Percentiles rank a stretch among this genome's conserved stretches.
phyloP scores from a whole-genome alignment of 1,284 basidiomycete genomes.

The Moesziomyces aphidis region DNA sequence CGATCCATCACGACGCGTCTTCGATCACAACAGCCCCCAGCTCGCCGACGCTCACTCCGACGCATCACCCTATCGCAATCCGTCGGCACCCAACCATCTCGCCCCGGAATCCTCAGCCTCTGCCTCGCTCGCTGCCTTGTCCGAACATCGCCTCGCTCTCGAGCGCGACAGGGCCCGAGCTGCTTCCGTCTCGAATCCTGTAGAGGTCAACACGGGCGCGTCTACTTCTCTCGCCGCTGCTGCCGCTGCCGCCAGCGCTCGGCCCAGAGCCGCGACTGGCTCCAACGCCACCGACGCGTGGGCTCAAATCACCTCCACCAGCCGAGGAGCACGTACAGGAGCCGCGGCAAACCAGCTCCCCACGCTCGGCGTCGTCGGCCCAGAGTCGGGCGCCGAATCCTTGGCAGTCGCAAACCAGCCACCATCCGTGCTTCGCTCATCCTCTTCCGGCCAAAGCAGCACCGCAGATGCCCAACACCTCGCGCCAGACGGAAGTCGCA shows the following conservation, averaged over 20 bases:
- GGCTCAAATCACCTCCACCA: constrained; percentile 69
- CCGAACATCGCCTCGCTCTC: constrained; percentile 27
- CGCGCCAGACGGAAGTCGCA: constrained; percentile 69
- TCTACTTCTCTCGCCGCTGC: constrained; percentile 22
- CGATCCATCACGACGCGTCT: constrained; percentile 27
- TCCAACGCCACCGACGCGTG: constrained; percentile 64
- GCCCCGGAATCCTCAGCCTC: constrained; percentile 1
- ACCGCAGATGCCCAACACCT: constrained; percentile 73
- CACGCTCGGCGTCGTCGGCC: constrained; percentile 6
- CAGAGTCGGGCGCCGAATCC: constrained; percentile 1
- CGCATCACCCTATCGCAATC: constrained; percentile 16
- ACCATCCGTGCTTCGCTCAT: constrained; percentile 20
- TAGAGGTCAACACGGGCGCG: constrained; percentile 6
- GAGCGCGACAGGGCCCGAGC: constrained; percentile 32
- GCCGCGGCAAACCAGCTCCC: constrained; percentile 87
- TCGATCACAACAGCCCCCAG: constrained; percentile 21
- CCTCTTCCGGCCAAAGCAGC: constrained; percentile 25
- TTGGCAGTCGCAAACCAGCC: constrained; percentile 14
- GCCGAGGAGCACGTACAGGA: constrained; percentile 79
- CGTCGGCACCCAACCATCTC: neutral
- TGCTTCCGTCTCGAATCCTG: constrained; percentile 26
- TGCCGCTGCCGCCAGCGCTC: constrained; percentile 10
- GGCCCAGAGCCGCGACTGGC: constrained; percentile 52
- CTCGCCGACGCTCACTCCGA: constrained; percentile 9
- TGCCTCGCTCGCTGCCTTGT: constrained; percentile 4